Evolutionary conservation across 2,329 filamentous ascomycete species (phyloP).

Genomic region (Calonectria honghensis): DNA sequence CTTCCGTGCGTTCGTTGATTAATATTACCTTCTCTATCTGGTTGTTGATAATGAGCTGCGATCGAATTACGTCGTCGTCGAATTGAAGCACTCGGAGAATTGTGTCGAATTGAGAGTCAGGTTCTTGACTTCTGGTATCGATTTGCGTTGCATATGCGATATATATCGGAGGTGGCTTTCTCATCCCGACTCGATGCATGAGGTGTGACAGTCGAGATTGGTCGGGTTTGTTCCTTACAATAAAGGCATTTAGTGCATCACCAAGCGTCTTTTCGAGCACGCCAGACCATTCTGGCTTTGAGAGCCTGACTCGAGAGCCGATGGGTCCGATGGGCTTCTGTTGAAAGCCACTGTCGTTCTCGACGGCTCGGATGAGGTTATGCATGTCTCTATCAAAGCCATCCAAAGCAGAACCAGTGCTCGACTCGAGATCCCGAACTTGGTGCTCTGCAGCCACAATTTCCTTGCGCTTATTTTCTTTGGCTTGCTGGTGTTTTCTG

Average conservation of each 20-base stretch:
- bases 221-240: slow-evolving; percentile 87
- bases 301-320: slow-evolving; percentile 84
- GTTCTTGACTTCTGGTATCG: slow-evolving; percentile 75
- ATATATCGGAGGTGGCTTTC: slow-evolving; percentile 60
- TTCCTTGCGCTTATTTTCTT: slow-evolving; percentile 71
- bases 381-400: slow-evolving; percentile 80
- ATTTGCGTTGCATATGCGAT: slow-evolving; percentile 62
- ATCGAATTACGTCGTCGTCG: slow-evolving; percentile 84
- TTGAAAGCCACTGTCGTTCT: slow-evolving; percentile 80
- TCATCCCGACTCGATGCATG: slow-evolving; percentile 78
- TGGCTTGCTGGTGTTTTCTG: slow-evolving; percentile 57
- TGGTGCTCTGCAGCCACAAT: slow-evolving; percentile 69
- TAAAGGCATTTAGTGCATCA: slow-evolving; percentile 82
- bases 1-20: slow-evolving; percentile 80
- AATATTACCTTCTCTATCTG: slow-evolving; percentile 90
- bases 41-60: slow-evolving; percentile 88
- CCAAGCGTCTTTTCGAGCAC: slow-evolving; percentile 88
- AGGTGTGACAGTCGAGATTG: slow-evolving; percentile 79
- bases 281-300: slow-evolving; percentile 87
- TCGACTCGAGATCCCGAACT: slow-evolving; percentile 70
- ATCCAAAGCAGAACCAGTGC: slow-evolving; percentile 75
- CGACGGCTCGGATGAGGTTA: slow-evolving; percentile 80
- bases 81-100: slow-evolving; percentile 88
- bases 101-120: slow-evolving; percentile 83
- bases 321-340: slow-evolving; percentile 88